Base-by-base conservation (phyloP, 306 rosid species). In the Pterocarpus macrocarpus region DNA sequence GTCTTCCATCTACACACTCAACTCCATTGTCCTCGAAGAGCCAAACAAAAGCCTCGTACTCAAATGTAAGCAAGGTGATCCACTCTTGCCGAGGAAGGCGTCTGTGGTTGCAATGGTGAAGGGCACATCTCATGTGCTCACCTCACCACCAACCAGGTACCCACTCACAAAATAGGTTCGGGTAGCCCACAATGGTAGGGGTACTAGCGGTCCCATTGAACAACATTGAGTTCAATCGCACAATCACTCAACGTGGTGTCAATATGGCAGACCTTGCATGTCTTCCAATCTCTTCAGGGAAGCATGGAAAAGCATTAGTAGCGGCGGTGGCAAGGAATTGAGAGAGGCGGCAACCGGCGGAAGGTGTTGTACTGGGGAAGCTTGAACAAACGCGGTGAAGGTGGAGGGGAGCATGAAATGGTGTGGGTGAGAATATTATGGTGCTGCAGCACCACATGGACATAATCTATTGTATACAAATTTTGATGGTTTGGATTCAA, bases 261-360 rank as follows among this genome's bases (percentile, higher is more conserved):
- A 85, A 86, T 49, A 75, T 90, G 80, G 81, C 81, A 56, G 97
- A 92, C 66, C 80, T 95, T 0, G 69, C 85, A 1, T 95, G 97
- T 73, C 35, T 95, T 45, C 98, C 97, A 32, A 5, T 92, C 7
- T 89, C 98, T 11, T 39, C 90, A 28, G 97, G 98, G 0, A 91
- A 97, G 98, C 92, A 87, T 56, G 97, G 97, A 22, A 22, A 22
- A 22, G 28, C 28, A 22, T 22, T 22, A 22, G 28, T 22, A 22
- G 28, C 28, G 28, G 28, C 28, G 28, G 28, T 22, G 28, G 28
- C 28, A 22, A 22, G 28, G 28, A 22, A 22, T 22, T 22, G 28
- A 22, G 28, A 22, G 28, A 22, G 28, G 28, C 28, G 28, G 28
- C 28, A 22, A 22, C 28, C 28, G 28, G 28, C 28, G 28, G 28